phyloP scores from a whole-genome alignment of 2,329 filamentous ascomycete species.

The Colletotrichum magnum region DNA sequence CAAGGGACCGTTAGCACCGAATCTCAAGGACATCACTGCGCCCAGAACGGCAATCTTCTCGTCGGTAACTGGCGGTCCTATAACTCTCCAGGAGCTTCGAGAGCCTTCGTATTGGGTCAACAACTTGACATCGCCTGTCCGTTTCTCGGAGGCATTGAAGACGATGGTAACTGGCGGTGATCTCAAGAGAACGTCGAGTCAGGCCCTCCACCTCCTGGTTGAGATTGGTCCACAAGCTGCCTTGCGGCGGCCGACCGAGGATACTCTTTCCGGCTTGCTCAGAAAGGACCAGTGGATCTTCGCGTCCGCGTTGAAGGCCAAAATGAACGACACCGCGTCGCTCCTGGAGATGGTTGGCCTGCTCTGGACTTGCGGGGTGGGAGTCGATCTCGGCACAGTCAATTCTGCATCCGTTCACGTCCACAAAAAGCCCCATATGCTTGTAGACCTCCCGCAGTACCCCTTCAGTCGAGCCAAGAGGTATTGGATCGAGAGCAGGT shows the following conservation, averaged over 20 bases:
- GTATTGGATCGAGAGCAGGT: conserved; percentile 68
- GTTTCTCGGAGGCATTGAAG: conserved; percentile 57
- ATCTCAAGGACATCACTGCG: not conserved
- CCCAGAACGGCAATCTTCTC: conserved; percentile 54
- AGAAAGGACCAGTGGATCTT: conserved; percentile 5
- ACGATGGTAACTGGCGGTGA: conserved; percentile 48
- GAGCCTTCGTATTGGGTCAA: conserved; percentile 58
- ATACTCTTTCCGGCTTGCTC: conserved; percentile 5
- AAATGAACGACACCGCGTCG: not conserved
- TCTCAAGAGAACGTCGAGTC: conserved; percentile 33
- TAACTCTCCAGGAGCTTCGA: not conserved
- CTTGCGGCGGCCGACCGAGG: conserved; percentile 26
- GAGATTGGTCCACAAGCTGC: conserved; percentile 37
- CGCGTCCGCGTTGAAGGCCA: not conserved
- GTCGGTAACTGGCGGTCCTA: conserved; percentile 51
- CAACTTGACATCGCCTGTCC: conserved; percentile 61
- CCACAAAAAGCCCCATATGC: conserved; percentile 35
- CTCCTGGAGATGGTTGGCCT: conserved; percentile 14
- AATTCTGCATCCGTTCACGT: conserved; percentile 3
- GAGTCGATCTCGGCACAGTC: not conserved
- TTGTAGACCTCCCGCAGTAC: conserved; percentile 65
- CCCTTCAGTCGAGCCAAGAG: conserved; percentile 66
- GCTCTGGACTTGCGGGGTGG: not conserved
- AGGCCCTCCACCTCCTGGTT: conserved; percentile 3
- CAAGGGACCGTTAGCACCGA: not conserved